Percentiles rank a stretch among this genome's conserved stretches.
These are phyloP conservation scores for Stromatinia cepivora DNA, from an alignment of 2,329 filamentous ascomycete species.

Conservation along the genomic window DNA sequence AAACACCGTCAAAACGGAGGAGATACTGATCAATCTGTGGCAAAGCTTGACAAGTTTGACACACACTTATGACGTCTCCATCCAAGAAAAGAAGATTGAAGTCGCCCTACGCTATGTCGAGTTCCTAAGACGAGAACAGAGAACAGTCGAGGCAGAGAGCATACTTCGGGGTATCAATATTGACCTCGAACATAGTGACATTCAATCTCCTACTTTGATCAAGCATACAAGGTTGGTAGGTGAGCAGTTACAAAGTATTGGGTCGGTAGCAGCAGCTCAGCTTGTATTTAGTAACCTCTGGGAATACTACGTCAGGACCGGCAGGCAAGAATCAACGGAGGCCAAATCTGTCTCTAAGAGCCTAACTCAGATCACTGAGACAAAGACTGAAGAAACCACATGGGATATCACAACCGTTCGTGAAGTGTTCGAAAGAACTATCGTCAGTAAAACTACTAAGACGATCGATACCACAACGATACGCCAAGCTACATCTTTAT, in stretches of 20 bases:
- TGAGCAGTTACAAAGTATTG: conserved; percentile 25
- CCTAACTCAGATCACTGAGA: conserved; percentile 23
- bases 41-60: conserved; percentile 26
- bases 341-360: conserved; percentile 25
- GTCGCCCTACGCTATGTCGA: conserved; percentile 30
- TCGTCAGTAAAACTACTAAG: conserved; percentile 24
- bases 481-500: conserved; percentile 24
- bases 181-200: conserved; percentile 27
- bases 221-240: conserved; percentile 23
- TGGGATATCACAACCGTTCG: conserved; percentile 24
- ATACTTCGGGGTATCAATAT: conserved; percentile 25
- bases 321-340: conserved; percentile 25
- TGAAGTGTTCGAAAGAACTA: conserved; percentile 27
- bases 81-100: conserved; percentile 29
- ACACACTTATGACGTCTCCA: conserved; percentile 19
- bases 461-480: conserved; percentile 26
- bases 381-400: conserved; percentile 23
- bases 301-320: conserved; percentile 28
- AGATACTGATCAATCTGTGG: conserved; percentile 28
- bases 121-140: conserved; percentile 27
- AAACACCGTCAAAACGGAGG: conserved; percentile 26
- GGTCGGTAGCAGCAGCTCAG: conserved; percentile 23
- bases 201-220: conserved; percentile 24
- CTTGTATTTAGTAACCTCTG: conserved; percentile 25
- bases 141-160: conserved; percentile 27